Conservation (phyloP, 2,329 filamentous ascomycete species). For the Fusarium papillatum region DNA sequence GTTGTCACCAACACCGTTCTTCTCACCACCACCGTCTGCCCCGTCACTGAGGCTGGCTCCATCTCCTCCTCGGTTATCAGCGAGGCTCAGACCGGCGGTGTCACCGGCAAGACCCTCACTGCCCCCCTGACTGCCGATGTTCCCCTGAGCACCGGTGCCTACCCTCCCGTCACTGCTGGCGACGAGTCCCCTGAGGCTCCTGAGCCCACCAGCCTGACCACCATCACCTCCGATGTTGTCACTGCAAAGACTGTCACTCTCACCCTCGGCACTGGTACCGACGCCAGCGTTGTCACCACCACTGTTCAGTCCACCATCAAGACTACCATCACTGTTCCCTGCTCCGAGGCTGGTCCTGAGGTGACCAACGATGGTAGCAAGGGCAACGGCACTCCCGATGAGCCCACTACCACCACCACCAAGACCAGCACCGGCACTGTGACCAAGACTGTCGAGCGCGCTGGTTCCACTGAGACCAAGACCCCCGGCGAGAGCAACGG, state of each 20-base stretch:
- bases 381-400: conserved; percentile 36
- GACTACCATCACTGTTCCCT: conserved; percentile 52
- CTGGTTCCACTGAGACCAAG: conserved; percentile 36
- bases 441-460: conserved; percentile 50
- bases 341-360: conserved; percentile 31
- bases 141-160: conserved; percentile 50
- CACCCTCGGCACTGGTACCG: conserved; percentile 49
- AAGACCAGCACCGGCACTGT: conserved; percentile 52
- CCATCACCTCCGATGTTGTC: conserved; percentile 46
- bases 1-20: conserved; percentile 55
- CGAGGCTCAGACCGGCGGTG: conserved; percentile 51
- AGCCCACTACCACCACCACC: conserved; percentile 54
- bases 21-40: conserved; percentile 60
- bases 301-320: conserved; percentile 58
- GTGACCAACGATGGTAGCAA: conserved; percentile 32
- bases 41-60: conserved; percentile 55
- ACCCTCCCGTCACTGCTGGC: conserved; percentile 30
- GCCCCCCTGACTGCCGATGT: conserved; percentile 31
- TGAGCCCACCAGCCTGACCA: conserved; percentile 30
- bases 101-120: conserved; percentile 51
- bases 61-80: conserved; percentile 57
- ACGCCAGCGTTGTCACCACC: conserved; percentile 54
- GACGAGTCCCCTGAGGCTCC: conserved; percentile 15
- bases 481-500: conserved; percentile 26
- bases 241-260: conserved; percentile 51